These are phyloP conservation scores for Gracilaria gracilis DNA, from an alignment of 23 red algal genomes.

Conservation along the genomic window DNA sequence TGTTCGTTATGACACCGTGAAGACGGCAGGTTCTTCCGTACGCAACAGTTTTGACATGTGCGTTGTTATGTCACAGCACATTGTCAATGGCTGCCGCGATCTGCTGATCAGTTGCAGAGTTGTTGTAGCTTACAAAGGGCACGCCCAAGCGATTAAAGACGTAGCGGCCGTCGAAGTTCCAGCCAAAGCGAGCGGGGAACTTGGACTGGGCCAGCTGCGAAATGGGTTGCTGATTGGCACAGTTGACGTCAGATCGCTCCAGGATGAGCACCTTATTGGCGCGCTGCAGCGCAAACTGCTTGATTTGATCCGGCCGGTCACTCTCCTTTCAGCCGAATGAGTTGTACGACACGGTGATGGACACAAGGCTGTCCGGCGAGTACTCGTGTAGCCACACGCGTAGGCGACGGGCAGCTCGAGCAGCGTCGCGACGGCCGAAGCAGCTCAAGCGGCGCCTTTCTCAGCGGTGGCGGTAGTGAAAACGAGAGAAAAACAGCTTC, in stretches of 20 bases:
- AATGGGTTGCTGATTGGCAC: constrained; percentile 44
- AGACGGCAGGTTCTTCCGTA: no score
- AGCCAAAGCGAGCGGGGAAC: constrained; percentile 43
- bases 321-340: constrained; percentile 69
- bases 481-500: no score
- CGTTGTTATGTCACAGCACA: constrained; percentile 3
- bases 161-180: constrained; percentile 81
- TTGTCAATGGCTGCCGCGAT: constrained; percentile 67
- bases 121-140: constrained; percentile 58
- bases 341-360: constrained; percentile 74
- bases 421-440: no score
- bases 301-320: constrained; percentile 72
- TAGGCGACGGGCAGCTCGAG: constrained; percentile 61
- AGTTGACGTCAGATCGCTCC: constrained; percentile 66
- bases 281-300: constrained; percentile 56
- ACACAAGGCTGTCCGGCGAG: constrained; percentile 16
- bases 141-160: constrained; percentile 64
- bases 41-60: no score
- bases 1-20: no score
- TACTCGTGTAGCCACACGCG: constrained; percentile 81
- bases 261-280: constrained; percentile 45
- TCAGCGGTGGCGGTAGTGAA: no score
- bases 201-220: constrained; percentile 39
- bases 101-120: constrained; percentile 41
- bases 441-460: no score